Evolutionary conservation across 75 land plant species (phyloP), one percentile per base, ranked within the genome.

Genomic region (Pinus tabuliformis): DNA sequence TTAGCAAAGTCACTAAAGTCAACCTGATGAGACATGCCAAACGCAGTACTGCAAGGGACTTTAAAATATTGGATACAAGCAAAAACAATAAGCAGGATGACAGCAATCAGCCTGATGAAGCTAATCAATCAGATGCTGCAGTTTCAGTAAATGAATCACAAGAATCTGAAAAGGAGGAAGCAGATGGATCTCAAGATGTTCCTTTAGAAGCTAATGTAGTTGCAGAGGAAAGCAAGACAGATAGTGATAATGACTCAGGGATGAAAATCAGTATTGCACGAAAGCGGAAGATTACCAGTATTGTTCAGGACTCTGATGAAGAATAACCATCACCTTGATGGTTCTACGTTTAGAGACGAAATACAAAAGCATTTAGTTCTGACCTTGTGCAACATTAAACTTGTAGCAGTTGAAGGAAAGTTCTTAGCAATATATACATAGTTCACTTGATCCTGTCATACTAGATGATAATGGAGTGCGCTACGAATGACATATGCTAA

Each of bases 1-100:
- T 94, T 11, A 90, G 91, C 88, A 90, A 90, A 75, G 78, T 79
- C 5, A 88, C 88, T 33, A 94, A 94, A 75, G 82, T 94, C 62
- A 94, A 96, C 73, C 73, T 96, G 37, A 76, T 94, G 83, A 88
- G 91, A 76, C 90, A 91, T 81, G 95, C 99, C 11, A 96, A 96
- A 80, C 91, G 97, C 37, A 96, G 99, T 77, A 90, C 93, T 36
- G 82, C 93, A 39, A 62, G 99, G 56, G 97, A 96, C 62, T 96
- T 96, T 68, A 88, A 87, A 81, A 93, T 93, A 76, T 26, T 89
- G 21, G 91, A 86, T 20, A 22, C 66, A 8, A 74, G 74, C n/a
- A 87, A 81, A 59, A 78, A 76, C 45, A 59, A 36, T 39, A 64
- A 33, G 62, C 79, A 72, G 59, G 87, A 81, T 36, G 89, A 79